phyloP scores from a whole-genome alignment of 2,329 filamentous ascomycete genomes.

The Colletotrichum navitas region DNA sequence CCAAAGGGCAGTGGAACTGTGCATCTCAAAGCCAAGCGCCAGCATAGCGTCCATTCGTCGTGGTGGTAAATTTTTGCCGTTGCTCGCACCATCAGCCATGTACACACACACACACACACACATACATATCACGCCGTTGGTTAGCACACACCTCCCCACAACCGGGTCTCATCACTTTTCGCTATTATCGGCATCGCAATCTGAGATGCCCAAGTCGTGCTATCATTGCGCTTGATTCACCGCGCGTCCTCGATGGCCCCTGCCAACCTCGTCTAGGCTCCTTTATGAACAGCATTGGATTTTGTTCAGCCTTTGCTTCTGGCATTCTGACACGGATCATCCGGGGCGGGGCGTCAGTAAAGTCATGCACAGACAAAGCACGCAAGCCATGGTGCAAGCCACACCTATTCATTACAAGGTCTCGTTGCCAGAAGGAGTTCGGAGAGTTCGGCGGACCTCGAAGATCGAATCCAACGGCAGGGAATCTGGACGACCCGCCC shows the following conservation, averaged over 20 bases:
- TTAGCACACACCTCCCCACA: constrained; percentile 14
- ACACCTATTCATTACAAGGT: constrained; percentile 20
- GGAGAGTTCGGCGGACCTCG: background rate
- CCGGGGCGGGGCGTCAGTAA: constrained; percentile 19
- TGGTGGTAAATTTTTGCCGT: constrained; percentile 12
- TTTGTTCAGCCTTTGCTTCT: constrained; percentile 18
- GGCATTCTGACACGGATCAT: constrained; percentile 29
- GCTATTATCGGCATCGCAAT: constrained; percentile 35
- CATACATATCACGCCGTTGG: too few relatives aligned
- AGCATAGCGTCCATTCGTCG: constrained; percentile 10
- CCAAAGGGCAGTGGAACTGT: background rate
- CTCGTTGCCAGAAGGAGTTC: constrained; percentile 4
- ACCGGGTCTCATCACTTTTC: constrained; percentile 25
- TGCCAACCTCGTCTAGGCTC: constrained; percentile 27
- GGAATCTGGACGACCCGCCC: constrained; percentile 7
- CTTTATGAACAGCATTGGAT: constrained; percentile 6
- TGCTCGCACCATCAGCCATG: constrained; percentile 19
- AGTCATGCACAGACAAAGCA: constrained; percentile 33
- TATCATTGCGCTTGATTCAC: constrained; percentile 23
- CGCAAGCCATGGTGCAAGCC: constrained; percentile 38
- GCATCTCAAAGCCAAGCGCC: constrained; percentile 25
- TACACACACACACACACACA: too few relatives aligned
- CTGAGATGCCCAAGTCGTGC: constrained; percentile 26
- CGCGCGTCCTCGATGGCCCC: constrained; percentile 13
- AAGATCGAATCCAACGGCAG: background rate